Percentiles rank a stretch among this genome's conserved stretches.
Evolutionary conservation across 2,329 filamentous ascomycete species (phyloP).

Genomic region (Camillea tinctor): DNA sequence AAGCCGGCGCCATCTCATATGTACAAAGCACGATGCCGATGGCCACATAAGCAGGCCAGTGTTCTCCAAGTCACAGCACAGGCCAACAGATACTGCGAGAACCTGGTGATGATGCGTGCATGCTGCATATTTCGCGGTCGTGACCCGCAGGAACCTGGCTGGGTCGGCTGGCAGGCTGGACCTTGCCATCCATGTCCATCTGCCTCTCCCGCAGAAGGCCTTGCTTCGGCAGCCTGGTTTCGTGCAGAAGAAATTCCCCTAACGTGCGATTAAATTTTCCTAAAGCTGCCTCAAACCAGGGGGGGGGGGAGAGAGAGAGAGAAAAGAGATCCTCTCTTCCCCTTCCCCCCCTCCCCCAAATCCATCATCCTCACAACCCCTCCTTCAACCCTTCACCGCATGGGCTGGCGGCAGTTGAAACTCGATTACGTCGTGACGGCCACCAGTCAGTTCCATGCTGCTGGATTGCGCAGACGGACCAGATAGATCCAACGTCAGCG

Average conservation of each 20-base stretch:
- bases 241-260: slow-evolving; percentile 24
- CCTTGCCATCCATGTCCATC: slow-evolving; percentile 19
- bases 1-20: slow-evolving; percentile 9
- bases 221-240: slow-evolving; percentile 13
- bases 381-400: slow-evolving; percentile 10
- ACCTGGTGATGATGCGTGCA: slow-evolving; percentile 9
- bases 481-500: slow-evolving; percentile 2
- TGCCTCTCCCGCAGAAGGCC: background rate
- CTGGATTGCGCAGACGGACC: slow-evolving; percentile 12
- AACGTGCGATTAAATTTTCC: slow-evolving; percentile 22
- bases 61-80: background rate
- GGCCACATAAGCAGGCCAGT: background rate
- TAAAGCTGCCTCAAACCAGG: slow-evolving; percentile 16
- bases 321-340: no score
- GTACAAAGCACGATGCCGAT: slow-evolving; percentile 7
- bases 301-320: background rate
- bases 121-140: slow-evolving; percentile 19
- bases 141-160: slow-evolving; percentile 5
- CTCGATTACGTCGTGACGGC: slow-evolving; percentile 6
- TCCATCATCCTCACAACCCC: slow-evolving; percentile 16
- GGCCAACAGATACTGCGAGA: background rate
- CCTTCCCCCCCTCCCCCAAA: background rate
- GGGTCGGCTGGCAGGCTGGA: slow-evolving; percentile 9
- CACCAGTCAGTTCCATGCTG: slow-evolving; percentile 12
- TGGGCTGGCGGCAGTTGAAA: slow-evolving; percentile 26